Evolutionary conservation across 192 early-diverging fungal species (phyloP), one percentile per base, ranked within the genome.

Genomic region (Rhizophlyctis rosea): DNA sequence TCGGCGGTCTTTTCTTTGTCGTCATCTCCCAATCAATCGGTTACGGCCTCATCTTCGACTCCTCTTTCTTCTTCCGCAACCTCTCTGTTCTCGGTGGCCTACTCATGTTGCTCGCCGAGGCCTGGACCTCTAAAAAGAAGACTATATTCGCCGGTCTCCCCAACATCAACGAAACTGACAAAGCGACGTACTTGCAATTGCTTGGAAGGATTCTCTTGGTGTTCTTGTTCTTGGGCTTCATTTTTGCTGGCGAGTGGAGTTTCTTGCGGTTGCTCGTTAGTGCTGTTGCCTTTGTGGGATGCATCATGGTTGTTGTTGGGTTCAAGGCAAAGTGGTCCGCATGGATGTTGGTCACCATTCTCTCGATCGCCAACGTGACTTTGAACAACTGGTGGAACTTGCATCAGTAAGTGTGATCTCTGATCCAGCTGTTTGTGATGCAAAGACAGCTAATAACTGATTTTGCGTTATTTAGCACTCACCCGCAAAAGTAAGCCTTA

Each of bases 301-400:
- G 93, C 70, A 67, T 95, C 44, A 91, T 96, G 91, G 91, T 98
- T 27, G 93, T 91, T 1, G 86, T 98, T 32, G 96, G 96, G 0
- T 98, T 98, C 81, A 98, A 98, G 76, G 94, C 96, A 35, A 95
- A 93, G 79, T 92, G 85, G 82, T 93, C 93, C 21, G 95, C 96
- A 25, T 92, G 92, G 76, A 90, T 98, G 53, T 69, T 98, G 39
- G 89, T 98, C 44, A 72, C 92, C 28, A 87, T 98, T 63, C 66
- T 98, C 55, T 89, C 87, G 30, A 79, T 98, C 56, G 88, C 87
- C 70, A 98, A 98, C 72, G 81, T 98, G 39, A 67, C 92, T 13
- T 83, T 98, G 53, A 98, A 98, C 77, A 97, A 98, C 82, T 98
- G 90, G 83, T 97, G 95, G 95, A 83, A 88, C 2, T 81, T 90